Percentiles rank a stretch among this genome's conserved stretches.
phyloP scores from a whole-genome alignment of 768 basidiomycete species.

The Dentipellis sp. region DNA sequence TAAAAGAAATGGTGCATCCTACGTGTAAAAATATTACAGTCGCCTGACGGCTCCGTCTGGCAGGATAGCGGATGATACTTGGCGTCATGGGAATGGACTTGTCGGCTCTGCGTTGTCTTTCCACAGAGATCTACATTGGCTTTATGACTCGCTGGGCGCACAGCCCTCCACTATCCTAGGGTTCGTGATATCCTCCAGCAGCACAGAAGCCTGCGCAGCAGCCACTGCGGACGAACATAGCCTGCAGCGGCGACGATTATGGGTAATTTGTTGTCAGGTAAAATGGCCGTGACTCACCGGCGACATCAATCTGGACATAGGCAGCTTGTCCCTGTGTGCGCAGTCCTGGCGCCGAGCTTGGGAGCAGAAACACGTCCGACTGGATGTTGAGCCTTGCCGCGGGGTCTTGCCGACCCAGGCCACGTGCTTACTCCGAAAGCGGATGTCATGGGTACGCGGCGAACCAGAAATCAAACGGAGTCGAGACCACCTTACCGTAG shows the following conservation, averaged over 20 bases:
- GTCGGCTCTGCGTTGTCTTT: not conserved
- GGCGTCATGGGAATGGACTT: conserved; percentile 9
- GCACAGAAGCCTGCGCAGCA: not conserved
- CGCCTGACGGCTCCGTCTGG: conserved; percentile 4
- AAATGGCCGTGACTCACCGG: too few species aligned
- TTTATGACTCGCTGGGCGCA: not conserved
- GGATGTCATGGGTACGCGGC: not conserved
- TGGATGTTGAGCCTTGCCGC: not conserved
- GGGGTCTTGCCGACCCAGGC: too few species aligned
- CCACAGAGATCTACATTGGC: conserved; percentile 4
- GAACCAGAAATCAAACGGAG: not conserved
- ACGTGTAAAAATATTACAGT: conserved; percentile 25
- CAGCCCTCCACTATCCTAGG: not conserved
- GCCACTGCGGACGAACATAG: not conserved
- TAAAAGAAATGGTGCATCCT: not conserved
- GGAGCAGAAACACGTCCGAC: not conserved
- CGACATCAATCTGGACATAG: not conserved
- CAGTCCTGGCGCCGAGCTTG: not conserved
- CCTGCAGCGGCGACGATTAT: not conserved
- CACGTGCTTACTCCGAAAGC: not conserved
- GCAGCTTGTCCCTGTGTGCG: not conserved
- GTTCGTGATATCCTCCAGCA: not conserved
- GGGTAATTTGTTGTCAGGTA: too few species aligned
- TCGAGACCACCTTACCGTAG: not conserved
- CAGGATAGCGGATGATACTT: conserved; percentile 4